These are phyloP conservation scores for Pholiota microspora DNA, from an alignment of 768 basidiomycete genomes.

Conservation along the genomic window DNA sequence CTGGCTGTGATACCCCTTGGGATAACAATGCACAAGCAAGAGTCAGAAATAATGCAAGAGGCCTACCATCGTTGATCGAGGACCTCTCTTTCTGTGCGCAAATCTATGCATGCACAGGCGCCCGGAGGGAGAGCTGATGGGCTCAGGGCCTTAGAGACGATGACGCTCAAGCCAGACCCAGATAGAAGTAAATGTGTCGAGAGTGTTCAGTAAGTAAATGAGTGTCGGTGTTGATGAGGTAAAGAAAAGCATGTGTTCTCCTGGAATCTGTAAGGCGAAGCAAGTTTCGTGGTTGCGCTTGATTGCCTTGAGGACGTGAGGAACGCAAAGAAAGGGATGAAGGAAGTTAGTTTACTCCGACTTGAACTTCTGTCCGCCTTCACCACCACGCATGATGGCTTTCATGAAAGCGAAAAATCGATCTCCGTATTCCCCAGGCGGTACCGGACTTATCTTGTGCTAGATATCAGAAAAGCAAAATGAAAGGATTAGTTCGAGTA, in stretches of 20 bases:
- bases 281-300: neutral
- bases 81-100: neutral
- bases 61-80: neutral
- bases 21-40: neutral
- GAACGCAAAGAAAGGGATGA: neutral
- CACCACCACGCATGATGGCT: slow-evolving; percentile 82
- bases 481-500: neutral
- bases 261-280: neutral
- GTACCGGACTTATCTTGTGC: slow-evolving; percentile 95
- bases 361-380: slow-evolving; percentile 49
- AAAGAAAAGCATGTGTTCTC: neutral
- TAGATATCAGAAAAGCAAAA: slow-evolving; percentile 32
- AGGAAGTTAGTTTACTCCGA: slow-evolving; percentile 16
- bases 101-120: neutral
- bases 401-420: slow-evolving; percentile 89
- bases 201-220: neutral
- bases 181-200: neutral
- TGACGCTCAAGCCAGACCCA: neutral
- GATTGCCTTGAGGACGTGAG: neutral
- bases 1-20: neutral
- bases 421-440: slow-evolving; percentile 81
- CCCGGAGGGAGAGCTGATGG: neutral
- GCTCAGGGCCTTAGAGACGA: neutral
- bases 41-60: neutral
- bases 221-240: neutral